Evolutionary conservation across 2,329 filamentous ascomycete genomes (phyloP).

Genomic region (Tolypocladium pustulatum): DNA sequence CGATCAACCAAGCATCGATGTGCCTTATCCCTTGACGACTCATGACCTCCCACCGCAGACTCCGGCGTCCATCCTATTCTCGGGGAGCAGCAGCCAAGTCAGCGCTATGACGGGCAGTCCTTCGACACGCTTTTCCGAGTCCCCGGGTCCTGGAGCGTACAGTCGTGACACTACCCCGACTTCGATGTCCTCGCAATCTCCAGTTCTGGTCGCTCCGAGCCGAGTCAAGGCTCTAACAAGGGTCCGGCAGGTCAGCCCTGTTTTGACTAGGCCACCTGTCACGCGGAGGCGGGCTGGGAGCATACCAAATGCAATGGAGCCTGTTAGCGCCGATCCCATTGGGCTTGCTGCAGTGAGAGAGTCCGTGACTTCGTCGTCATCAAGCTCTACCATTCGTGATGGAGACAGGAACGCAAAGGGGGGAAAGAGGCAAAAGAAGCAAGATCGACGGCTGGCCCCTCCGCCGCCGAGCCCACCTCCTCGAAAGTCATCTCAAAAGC

Average conservation of each 20-base stretch:
- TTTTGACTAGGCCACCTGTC: constrained; percentile 48
- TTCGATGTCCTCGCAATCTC: constrained; percentile 66
- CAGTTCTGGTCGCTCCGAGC: constrained; percentile 43
- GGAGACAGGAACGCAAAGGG: constrained; percentile 30
- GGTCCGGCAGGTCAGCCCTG: constrained; percentile 43
- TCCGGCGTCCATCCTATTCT: constrained; percentile 43
- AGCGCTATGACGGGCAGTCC: constrained; percentile 59
- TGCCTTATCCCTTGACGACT: constrained; percentile 48
- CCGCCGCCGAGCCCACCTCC: constrained; percentile 50
- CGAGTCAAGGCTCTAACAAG: constrained; percentile 32
- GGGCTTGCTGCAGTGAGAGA: constrained; percentile 58
- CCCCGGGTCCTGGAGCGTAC: constrained; percentile 57
- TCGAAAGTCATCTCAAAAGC: constrained; percentile 50
- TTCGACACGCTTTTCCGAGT: constrained; percentile 66
- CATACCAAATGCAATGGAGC: constrained; percentile 38
- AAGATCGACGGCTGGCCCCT: constrained; percentile 29
- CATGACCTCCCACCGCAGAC: constrained; percentile 58
- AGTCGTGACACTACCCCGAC: constrained; percentile 71
- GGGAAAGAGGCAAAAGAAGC: constrained; percentile 30
- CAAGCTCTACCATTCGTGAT: constrained; percentile 54
- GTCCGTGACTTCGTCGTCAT: constrained; percentile 62
- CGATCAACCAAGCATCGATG: constrained; percentile 27
- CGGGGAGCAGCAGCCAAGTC: constrained; percentile 42
- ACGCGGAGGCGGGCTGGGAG: constrained; percentile 47
- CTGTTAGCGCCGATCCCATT: constrained; percentile 36